Evolutionary conservation across 805 yeast species (phyloP).

Genomic region (Jamesozyma jinghongensis): DNA sequence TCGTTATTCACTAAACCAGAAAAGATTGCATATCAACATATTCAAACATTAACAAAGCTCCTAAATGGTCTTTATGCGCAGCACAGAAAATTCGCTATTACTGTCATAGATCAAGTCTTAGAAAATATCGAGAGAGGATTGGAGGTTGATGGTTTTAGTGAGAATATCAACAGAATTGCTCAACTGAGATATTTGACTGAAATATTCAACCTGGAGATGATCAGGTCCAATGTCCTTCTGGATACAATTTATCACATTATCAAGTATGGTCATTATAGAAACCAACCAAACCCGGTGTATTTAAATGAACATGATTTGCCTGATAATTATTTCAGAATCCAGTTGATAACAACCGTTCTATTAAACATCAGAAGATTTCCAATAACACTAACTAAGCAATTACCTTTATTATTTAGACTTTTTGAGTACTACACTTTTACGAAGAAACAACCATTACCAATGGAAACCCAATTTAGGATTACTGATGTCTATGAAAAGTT

Average conservation of each 20-base stretch:
- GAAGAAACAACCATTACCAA: conserved; percentile 54
- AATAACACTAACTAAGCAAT: conserved; percentile 16
- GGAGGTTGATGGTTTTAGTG: conserved; percentile 52
- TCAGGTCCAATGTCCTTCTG: conserved; percentile 39
- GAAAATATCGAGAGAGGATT: conserved; percentile 60
- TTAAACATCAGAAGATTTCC: conserved; percentile 23
- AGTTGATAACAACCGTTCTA: conserved; percentile 40
- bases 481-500: conserved; percentile 33
- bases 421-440: conserved; percentile 65
- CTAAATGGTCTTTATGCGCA: conserved; percentile 31
- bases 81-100: conserved; percentile 35
- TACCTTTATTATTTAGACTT: conserved; percentile 41
- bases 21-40: conserved; percentile 47
- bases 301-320: conserved; percentile 47
- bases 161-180: conserved; percentile 53
- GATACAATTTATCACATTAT: conserved; percentile 49
- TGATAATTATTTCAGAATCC: conserved; percentile 63
- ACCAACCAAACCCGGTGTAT: conserved; percentile 41
- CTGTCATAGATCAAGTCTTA: conserved; percentile 50
- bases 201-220: conserved; percentile 39
- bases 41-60: conserved; percentile 41
- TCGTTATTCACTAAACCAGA: conserved; percentile 51
- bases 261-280: conserved; percentile 55
- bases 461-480: conserved; percentile 50
- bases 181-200: conserved; percentile 53